phyloP scores from a whole-genome alignment of 345 rosid species.

The Pseudoturritis turrita region DNA sequence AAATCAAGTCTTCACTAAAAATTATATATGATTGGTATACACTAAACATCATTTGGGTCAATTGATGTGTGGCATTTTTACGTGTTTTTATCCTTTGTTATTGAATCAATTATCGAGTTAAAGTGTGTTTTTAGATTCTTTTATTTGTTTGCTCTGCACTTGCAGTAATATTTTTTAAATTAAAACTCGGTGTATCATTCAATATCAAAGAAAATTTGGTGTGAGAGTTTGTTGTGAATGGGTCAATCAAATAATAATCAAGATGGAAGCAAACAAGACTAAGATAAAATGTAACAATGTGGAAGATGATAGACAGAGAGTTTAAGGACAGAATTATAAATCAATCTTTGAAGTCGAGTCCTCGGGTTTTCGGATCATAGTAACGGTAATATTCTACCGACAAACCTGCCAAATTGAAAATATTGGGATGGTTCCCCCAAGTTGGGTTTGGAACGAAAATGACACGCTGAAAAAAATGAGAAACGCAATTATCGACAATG shows the following conservation, averaged over 20 bases:
- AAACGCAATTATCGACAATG: background rate
- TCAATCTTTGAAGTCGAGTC: constrained; percentile 73
- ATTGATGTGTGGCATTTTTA: too few relatives aligned
- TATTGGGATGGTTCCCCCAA: constrained; percentile 84
- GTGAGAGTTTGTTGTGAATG: background rate
- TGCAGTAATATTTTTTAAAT: too few relatives aligned
- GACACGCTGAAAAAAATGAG: constrained; percentile 44
- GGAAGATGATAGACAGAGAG: background rate
- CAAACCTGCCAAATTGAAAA: constrained; percentile 68
- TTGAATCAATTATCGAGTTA: too few relatives aligned
- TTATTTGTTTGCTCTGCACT: too few relatives aligned
- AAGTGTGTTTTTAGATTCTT: too few relatives aligned
- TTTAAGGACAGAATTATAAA: background rate
- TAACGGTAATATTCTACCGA: constrained; percentile 76
- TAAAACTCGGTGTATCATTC: too few relatives aligned
- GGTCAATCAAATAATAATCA: background rate
- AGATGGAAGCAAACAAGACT: background rate
- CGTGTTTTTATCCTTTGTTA: too few relatives aligned
- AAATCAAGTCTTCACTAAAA: background rate
- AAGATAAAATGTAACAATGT: background rate
- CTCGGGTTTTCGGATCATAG: constrained; percentile 78
- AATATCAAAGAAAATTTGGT: background rate
- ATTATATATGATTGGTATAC: background rate
- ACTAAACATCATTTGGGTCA: background rate
- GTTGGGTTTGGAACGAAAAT: constrained; percentile 79